Conservation (phyloP, 768 basidiomycete species). For the Rhizopogon vulgaris region DNA sequence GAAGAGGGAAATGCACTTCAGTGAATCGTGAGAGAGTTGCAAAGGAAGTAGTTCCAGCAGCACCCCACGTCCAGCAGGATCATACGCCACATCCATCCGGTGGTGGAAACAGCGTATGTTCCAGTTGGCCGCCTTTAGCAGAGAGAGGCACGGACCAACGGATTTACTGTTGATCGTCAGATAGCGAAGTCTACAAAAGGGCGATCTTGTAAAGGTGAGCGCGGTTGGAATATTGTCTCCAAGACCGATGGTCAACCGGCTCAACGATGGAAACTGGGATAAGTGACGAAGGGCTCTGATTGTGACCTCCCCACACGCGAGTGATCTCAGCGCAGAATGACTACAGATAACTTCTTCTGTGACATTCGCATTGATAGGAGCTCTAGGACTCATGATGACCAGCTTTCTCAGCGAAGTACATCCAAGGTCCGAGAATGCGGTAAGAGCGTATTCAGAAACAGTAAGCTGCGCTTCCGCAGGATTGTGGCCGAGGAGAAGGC, state of each 20-base stretch:
- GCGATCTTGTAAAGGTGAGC: not conserved
- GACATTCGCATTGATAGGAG: not conserved
- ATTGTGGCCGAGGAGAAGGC: constrained; percentile 15
- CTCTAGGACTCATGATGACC: not conserved
- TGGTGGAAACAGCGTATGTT: constrained; percentile 3
- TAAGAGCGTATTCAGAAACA: not conserved
- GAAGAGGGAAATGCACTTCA: not conserved
- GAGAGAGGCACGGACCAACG: not conserved
- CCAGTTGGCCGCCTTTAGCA: not conserved
- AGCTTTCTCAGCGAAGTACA: not conserved
- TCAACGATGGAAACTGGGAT: not conserved
- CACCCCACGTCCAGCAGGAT: not conserved
- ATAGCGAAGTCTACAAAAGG: not conserved
- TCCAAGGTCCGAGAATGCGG: not conserved
- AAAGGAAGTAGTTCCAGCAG: not conserved
- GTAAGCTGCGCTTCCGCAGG: not conserved
- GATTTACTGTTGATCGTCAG: not conserved
- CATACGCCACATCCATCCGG: constrained; percentile 1
- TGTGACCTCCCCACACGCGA: not conserved
- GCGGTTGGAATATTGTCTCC: not conserved
- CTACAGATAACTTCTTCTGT: not conserved
- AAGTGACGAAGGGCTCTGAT: not conserved
- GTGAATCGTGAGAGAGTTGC: not conserved
- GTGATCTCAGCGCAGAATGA: not conserved
- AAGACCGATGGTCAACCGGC: not conserved